These are phyloP conservation scores for Bassia scoparia DNA, from an alignment of 148 eudicot species.

Conservation along the genomic window DNA sequence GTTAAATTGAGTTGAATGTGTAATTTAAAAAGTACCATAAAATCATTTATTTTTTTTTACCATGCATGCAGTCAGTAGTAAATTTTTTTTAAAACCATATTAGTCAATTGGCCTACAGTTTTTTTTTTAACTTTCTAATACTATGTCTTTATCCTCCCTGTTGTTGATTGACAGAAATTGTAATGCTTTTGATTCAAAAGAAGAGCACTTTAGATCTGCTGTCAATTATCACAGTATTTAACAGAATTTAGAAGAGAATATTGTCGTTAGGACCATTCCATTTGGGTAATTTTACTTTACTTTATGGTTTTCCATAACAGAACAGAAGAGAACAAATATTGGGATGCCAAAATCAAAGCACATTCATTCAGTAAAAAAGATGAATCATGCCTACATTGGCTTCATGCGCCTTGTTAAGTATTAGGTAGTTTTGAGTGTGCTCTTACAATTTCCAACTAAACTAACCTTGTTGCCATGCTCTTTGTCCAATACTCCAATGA, in stretches of 20 bases:
- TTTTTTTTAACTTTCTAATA: too few relatives aligned
- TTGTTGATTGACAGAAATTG: neutral
- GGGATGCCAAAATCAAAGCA: neutral
- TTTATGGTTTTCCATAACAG: neutral
- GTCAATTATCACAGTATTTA: neutral
- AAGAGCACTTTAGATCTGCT: slow-evolving; percentile 9
- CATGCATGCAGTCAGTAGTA: too few relatives aligned
- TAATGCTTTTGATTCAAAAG: slow-evolving; percentile 9
- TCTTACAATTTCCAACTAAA: slow-evolving; percentile 9
- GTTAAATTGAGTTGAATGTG: too few relatives aligned
- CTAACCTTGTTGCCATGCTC: slow-evolving; percentile 26
- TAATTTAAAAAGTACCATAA: too few relatives aligned
- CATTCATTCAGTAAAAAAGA: neutral
- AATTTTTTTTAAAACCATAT: too few relatives aligned
- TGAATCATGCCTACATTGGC: slow-evolving; percentile 21
- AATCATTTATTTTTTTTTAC: too few relatives aligned
- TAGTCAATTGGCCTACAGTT: too few relatives aligned
- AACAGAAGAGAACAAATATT: neutral
- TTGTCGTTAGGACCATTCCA: slow-evolving; percentile 19
- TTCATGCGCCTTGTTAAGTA: slow-evolving; percentile 9
- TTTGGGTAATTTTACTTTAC: slow-evolving; percentile 9
- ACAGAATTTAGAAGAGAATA: slow-evolving; percentile 17
- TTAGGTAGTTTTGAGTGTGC: slow-evolving; percentile 14
- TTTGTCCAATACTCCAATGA: slow-evolving; percentile 30
- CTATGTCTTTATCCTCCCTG: too few relatives aligned